phyloP scores from a whole-genome alignment of 257 asterid genomes.

The Capsicum chinense region DNA sequence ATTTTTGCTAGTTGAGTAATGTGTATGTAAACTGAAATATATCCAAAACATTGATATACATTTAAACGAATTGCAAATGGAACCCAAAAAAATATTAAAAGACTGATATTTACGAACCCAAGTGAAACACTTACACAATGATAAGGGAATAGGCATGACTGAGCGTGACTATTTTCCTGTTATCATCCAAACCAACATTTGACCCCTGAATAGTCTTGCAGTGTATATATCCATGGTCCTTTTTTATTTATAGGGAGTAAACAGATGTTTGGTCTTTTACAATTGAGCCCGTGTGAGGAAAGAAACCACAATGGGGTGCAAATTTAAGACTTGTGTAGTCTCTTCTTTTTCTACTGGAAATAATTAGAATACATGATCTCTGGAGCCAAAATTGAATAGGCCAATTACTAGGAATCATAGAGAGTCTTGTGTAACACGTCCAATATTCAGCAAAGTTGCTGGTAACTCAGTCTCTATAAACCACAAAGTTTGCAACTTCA shows the following conservation, averaged over 20 bases:
- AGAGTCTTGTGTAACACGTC: background rate
- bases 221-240: background rate
- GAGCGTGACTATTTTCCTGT: background rate
- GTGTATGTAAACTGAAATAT: conserved; percentile 8
- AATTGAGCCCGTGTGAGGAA: background rate
- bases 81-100: background rate
- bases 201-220: background rate
- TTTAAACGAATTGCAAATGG: background rate
- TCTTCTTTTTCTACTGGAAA: background rate
- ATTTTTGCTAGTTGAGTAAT: background rate
- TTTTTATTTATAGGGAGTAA: background rate
- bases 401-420: background rate
- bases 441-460: background rate
- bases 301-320: background rate
- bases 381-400: conserved; percentile 4
- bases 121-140: background rate
- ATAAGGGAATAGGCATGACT: background rate
- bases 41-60: background rate
- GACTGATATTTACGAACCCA: background rate
- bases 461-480: conserved; percentile 54
- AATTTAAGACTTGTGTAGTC: background rate
- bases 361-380: background rate
- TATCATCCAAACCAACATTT: background rate
- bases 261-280: background rate
- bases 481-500: conserved; percentile 75